Evolutionary conservation across 257 asterid genomes (phyloP).

Genomic region (Gentiana straminea): DNA sequence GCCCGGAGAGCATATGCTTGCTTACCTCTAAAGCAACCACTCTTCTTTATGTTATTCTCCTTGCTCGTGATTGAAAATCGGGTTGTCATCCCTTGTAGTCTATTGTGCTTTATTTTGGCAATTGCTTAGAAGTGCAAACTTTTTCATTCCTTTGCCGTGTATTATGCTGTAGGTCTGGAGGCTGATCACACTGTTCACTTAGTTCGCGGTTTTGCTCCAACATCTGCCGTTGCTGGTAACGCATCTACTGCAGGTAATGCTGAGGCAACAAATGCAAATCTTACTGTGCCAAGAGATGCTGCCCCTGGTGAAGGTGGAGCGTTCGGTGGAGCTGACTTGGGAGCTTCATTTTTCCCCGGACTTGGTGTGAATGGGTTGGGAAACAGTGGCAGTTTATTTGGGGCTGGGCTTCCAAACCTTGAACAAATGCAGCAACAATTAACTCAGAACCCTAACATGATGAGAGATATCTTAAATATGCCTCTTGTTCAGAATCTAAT

Average conservation of each 20-base stretch:
- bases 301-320: conserved; percentile 19
- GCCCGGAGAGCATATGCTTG: too few species aligned
- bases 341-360: conserved; percentile 34
- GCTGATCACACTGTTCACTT: conserved; percentile 59
- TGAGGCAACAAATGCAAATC: conserved; percentile 9
- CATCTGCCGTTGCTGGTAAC: background rate
- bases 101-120: background rate
- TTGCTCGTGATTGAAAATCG: background rate
- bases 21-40: too few species aligned
- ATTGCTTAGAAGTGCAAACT: background rate
- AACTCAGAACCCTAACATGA: conserved; percentile 47
- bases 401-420: conserved; percentile 43
- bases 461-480: conserved; percentile 47
- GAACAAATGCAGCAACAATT: conserved; percentile 49
- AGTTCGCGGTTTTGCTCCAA: conserved; percentile 51
- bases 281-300: conserved; percentile 23
- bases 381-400: conserved; percentile 34
- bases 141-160: background rate
- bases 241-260: conserved; percentile 21
- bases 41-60: background rate
- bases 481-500: conserved; percentile 44
- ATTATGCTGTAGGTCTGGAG: conserved; percentile 35
- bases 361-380: conserved; percentile 30
- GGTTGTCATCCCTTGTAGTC: background rate
- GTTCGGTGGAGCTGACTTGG: conserved; percentile 28